phyloP scores from a whole-genome alignment of 2,329 filamentous ascomycete genomes.

The Paraphoma chrysanthemicola region DNA sequence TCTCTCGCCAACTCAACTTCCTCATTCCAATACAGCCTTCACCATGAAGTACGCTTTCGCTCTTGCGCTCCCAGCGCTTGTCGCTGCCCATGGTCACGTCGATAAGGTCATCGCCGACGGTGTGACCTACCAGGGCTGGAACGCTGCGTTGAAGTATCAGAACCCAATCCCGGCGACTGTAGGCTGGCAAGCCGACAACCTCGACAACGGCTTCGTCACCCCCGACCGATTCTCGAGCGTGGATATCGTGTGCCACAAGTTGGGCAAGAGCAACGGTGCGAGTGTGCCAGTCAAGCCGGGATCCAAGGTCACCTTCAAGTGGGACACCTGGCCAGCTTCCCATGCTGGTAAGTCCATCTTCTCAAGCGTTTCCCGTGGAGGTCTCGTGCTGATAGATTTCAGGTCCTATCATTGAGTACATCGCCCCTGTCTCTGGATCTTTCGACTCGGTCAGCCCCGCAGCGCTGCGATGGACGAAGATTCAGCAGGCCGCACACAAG shows the following conservation, averaged over 20 bases:
- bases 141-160: slow-evolving; percentile 38
- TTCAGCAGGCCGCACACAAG: slow-evolving; percentile 31
- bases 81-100: slow-evolving; percentile 42
- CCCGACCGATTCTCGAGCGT: slow-evolving; percentile 30
- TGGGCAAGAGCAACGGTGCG: slow-evolving; percentile 35
- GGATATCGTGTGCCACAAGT: slow-evolving; percentile 49
- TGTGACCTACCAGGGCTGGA: slow-evolving; percentile 39
- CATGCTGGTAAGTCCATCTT: slow-evolving; percentile 22
- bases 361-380: too few species aligned
- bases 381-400: too few species aligned
- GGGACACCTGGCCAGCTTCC: slow-evolving; percentile 38
- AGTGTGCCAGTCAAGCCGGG: slow-evolving; percentile 44
- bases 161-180: slow-evolving; percentile 38
- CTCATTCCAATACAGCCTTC: neutral
- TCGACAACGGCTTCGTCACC: slow-evolving; percentile 46
- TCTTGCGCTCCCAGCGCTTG: slow-evolving; percentile 26
- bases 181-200: slow-evolving; percentile 44
- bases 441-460: slow-evolving; percentile 29
- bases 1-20: neutral
- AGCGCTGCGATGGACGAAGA: slow-evolving; percentile 41
- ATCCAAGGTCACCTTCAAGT: slow-evolving; percentile 39
- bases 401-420: slow-evolving; percentile 45
- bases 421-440: slow-evolving; percentile 39
- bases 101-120: slow-evolving; percentile 35
- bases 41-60: slow-evolving; percentile 14